Conservation (phyloP, 805 yeast genomes). For the Cyberlindnera euphorbiae region DNA sequence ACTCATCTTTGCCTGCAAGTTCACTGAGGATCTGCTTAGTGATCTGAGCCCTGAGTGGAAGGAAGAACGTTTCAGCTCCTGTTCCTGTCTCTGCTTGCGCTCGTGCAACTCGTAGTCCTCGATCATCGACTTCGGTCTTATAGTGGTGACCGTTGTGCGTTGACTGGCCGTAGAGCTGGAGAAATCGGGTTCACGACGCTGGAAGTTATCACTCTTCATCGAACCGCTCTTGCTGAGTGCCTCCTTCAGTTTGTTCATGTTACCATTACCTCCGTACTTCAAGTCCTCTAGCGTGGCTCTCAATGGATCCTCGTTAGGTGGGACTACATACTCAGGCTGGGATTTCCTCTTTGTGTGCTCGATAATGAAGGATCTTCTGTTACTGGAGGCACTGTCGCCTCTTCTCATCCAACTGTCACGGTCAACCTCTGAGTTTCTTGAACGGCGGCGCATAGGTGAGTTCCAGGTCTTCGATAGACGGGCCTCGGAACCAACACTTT, state of each 20-base stretch:
- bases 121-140: slow-evolving; percentile 27
- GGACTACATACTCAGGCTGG: slow-evolving; percentile 8
- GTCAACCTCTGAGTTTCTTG: slow-evolving; percentile 19
- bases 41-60: slow-evolving; percentile 26
- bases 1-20: slow-evolving; percentile 22
- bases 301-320: slow-evolving; percentile 39
- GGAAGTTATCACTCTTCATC: slow-evolving; percentile 11
- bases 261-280: slow-evolving; percentile 38
- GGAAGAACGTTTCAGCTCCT: slow-evolving; percentile 20
- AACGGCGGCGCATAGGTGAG: slow-evolving; percentile 27
- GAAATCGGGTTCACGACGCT: slow-evolving; percentile 14
- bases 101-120: slow-evolving; percentile 11
- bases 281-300: slow-evolving; percentile 48
- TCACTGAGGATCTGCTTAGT: slow-evolving; percentile 22
- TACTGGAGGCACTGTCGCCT: slow-evolving; percentile 7
- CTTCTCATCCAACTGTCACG: slow-evolving; percentile 16
- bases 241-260: slow-evolving; percentile 34
- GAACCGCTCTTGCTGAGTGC: slow-evolving; percentile 19
- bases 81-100: slow-evolving; percentile 10
- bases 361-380: slow-evolving; percentile 24
- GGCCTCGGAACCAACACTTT: slow-evolving; percentile 19
- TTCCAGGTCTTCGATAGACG: slow-evolving; percentile 27
- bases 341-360: slow-evolving; percentile 10
- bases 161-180: slow-evolving; percentile 17
- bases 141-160: slow-evolving; percentile 19